These are phyloP conservation scores for Mycena pura DNA, from an alignment of 768 basidiomycete species.

Conservation along the genomic window DNA sequence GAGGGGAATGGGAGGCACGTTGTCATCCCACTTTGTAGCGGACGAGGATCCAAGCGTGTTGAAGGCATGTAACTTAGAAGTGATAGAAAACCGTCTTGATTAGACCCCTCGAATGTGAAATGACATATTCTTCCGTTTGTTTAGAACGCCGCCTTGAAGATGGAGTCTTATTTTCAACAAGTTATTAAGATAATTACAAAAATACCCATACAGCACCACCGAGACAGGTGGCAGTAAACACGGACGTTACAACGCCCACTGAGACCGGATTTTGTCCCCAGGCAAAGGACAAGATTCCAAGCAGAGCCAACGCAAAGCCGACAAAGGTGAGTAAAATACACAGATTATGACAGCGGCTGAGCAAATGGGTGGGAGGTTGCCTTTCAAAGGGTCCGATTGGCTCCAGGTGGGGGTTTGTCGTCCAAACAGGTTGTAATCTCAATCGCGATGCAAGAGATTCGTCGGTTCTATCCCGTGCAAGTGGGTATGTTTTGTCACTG, in stretches of 20 bases:
- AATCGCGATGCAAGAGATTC: not conserved
- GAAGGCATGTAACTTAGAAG: too few relatives aligned
- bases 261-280: slow-evolving; percentile 55
- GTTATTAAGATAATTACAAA: not conserved
- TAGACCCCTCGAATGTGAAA: too few relatives aligned
- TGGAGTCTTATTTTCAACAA: too few relatives aligned
- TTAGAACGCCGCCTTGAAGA: too few relatives aligned
- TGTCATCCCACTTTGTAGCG: too few relatives aligned
- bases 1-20: too few relatives aligned
- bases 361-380: slow-evolving; percentile 50
- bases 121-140: too few relatives aligned
- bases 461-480: slow-evolving; percentile 21
- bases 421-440: slow-evolving; percentile 38
- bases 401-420: slow-evolving; percentile 56
- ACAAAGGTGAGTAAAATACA: slow-evolving; percentile 53
- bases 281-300: slow-evolving; percentile 57
- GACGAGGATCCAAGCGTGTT: too few relatives aligned
- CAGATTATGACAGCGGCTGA: slow-evolving; percentile 55
- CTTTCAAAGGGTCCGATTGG: slow-evolving; percentile 55
- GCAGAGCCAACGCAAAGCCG: slow-evolving; percentile 58
- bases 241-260: slow-evolving; percentile 42
- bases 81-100: too few relatives aligned
- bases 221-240: slow-evolving; percentile 6
- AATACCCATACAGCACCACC: slow-evolving; percentile 17
- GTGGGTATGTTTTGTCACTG: slow-evolving; percentile 18